These are phyloP conservation scores for Aspergillus proliferans DNA, from an alignment of 2,329 filamentous ascomycete species.

Conservation along the genomic window DNA sequence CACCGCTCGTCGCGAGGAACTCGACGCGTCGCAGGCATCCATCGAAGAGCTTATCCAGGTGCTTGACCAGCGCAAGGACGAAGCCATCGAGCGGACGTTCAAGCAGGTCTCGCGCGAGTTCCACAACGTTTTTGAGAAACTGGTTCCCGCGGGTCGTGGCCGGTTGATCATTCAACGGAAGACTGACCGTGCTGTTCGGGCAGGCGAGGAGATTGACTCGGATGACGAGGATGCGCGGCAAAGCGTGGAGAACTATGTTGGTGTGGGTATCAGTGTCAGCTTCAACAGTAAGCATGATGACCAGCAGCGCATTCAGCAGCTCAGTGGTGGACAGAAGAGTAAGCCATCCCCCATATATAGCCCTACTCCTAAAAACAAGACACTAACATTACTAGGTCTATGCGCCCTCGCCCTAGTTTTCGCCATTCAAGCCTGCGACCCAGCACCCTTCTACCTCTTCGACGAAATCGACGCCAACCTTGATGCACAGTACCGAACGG, in stretches of 20 bases:
- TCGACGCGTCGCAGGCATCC: slow-evolving; percentile 76
- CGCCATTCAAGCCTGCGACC: slow-evolving; percentile 96
- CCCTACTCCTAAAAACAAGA: background rate
- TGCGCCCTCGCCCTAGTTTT: slow-evolving; percentile 97
- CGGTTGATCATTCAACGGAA: slow-evolving; percentile 88
- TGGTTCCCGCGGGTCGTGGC: slow-evolving; percentile 89
- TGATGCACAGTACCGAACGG: slow-evolving; percentile 94
- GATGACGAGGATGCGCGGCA: slow-evolving; percentile 57
- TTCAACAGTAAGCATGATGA: slow-evolving; percentile 99
- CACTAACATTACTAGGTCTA: slow-evolving; percentile 54
- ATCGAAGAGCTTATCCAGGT: slow-evolving; percentile 91
- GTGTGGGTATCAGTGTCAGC: slow-evolving; percentile 92
- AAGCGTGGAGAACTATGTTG: slow-evolving; percentile 86
- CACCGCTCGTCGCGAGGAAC: slow-evolving; percentile 74
- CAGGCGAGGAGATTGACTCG: slow-evolving; percentile 62
- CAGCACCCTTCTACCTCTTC: slow-evolving; percentile 97
- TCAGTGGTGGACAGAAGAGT: slow-evolving; percentile 97
- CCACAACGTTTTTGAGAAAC: slow-evolving; percentile 83
- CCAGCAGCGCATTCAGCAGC: slow-evolving; percentile 94
- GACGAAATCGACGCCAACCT: slow-evolving; percentile 98
- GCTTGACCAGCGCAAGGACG: slow-evolving; percentile 91
- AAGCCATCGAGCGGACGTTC: slow-evolving; percentile 96
- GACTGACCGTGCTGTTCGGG: slow-evolving; percentile 61
- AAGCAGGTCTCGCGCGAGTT: slow-evolving; percentile 96
- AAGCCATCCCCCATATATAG: slow-evolving; percentile 33